These are phyloP conservation scores for Leccinellum albellum DNA, from an alignment of 768 basidiomycete genomes.

Conservation along the genomic window DNA sequence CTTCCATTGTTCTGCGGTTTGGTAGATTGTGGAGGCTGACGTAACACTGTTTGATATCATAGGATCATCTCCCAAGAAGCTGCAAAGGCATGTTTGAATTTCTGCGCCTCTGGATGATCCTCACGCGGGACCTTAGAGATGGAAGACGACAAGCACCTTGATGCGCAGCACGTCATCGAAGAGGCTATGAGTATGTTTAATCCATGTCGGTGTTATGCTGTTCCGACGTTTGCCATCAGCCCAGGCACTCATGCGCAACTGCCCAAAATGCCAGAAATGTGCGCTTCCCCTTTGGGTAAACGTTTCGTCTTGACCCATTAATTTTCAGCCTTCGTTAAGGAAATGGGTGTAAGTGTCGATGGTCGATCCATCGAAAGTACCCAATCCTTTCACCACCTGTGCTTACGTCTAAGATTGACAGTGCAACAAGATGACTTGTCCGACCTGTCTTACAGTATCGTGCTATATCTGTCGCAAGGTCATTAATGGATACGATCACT, in stretches of 20 bases:
- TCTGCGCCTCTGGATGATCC: neutral
- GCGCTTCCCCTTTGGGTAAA: constrained; percentile 8
- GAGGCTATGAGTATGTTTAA: constrained; percentile 81
- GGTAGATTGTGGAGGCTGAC: neutral
- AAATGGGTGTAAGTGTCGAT: constrained; percentile 55
- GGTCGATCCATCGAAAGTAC: neutral
- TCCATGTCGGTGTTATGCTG: constrained; percentile 1
- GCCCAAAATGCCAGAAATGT: constrained; percentile 85
- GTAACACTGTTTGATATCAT: neutral
- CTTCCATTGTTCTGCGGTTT: neutral
- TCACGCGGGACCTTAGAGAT: constrained; percentile 45
- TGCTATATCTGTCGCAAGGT: constrained; percentile 82
- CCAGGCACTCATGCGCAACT: constrained; percentile 79
- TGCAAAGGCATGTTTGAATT: constrained; percentile 55
- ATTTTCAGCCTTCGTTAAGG: constrained; percentile 74
- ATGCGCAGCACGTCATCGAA: constrained; percentile 76
- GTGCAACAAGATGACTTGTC: constrained; percentile 93
- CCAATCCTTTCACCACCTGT: neutral
- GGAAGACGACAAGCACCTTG: constrained; percentile 69
- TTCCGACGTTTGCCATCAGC: constrained; percentile 39
- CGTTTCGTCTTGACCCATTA: neutral
- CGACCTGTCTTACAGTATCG: constrained; percentile 65
- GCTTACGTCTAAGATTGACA: constrained; percentile 25
- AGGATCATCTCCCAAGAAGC: constrained; percentile 80
- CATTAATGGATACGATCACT: constrained; percentile 77